Base-by-base conservation (phyloP, 148 eudicot species). In the Heliamphora exappendiculata region DNA sequence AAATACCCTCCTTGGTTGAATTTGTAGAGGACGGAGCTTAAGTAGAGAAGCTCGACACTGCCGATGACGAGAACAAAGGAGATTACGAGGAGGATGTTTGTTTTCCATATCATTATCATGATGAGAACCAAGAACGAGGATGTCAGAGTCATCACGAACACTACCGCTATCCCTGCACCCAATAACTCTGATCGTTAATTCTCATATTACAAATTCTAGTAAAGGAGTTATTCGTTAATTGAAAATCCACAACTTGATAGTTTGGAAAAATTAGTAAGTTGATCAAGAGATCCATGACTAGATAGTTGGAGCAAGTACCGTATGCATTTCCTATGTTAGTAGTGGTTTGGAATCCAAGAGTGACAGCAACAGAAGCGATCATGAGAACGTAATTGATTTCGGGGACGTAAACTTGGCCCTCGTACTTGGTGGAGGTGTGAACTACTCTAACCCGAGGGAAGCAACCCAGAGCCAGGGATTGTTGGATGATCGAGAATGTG, bases 331-430 rank as follows among this genome's bases (percentile, higher is more conserved):
- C 86, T 0, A 87, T 85, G 69, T 79, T 87, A 5, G 76, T 85
- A 1, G 90, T 87, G 1, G 87, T 85, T 77, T 65, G 81, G 76
- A 87, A 87, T 36, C 82, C 75, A 5, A 83, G 22, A 22, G 90
- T 87, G 60, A 87, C 86, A 14, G 72, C 49, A 0, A 83, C 81
- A 79, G 86, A 85, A 20, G 88, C 86, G 10, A 80, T 39, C 90
- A 87, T 85, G 68, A 87, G 84, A 65, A 87, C 47, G 68, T 81
- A 85, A 53, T 87, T 87, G 67, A 87, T 73, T 70, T 87, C 90
- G 0, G 90, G 90, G 3, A 87, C 76, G 68, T 80, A 87, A 3
- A 87, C 90, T 77, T 87, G 90, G 33, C 90, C 90, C 84, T 80
- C 85, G 28, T 78, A 86, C 34, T 82, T 81, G 0, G 81, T 72